Conservation (phyloP, 139 green algal genomes). For the Marvania coccoides region DNA sequence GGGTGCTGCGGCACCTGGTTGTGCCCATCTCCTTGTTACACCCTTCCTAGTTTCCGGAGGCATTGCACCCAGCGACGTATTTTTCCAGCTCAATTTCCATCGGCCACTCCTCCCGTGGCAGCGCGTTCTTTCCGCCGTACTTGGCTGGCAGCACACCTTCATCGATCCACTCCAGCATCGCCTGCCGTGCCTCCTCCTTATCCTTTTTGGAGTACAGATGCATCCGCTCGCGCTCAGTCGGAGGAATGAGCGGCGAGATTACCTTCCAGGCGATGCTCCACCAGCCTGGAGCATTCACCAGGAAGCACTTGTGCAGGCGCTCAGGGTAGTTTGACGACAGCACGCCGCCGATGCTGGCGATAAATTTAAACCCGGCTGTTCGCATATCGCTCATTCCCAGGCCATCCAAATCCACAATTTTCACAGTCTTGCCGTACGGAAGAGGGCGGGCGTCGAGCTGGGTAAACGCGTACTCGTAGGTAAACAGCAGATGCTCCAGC, state of each 20-base stretch:
- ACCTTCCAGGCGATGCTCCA: conserved; percentile 11
- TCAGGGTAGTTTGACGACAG: conserved; percentile 13
- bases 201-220: neutral
- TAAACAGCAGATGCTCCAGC: conserved; percentile 1
- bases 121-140: conserved; percentile 1
- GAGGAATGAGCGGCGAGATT: neutral
- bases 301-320: conserved; percentile 16
- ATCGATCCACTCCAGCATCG: neutral
- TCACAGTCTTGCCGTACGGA: neutral
- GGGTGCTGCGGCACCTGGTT: too few relatives aligned
- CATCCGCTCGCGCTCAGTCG: neutral
- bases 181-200: neutral
- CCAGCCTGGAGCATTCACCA: conserved; percentile 10
- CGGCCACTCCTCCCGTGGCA: too few relatives aligned
- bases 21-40: too few relatives aligned
- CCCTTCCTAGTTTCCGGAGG: too few relatives aligned
- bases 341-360: conserved; percentile 3
- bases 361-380: neutral
- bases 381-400: neutral
- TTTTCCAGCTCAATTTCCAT: too few relatives aligned
- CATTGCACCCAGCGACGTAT: too few relatives aligned
- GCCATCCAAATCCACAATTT: neutral
- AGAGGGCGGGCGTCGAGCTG: neutral
- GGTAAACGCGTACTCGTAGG: neutral
- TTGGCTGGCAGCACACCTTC: neutral